These are phyloP conservation scores for Xylaria sp. DNA, from an alignment of 2,329 filamentous ascomycete species.

Conservation along the genomic window DNA sequence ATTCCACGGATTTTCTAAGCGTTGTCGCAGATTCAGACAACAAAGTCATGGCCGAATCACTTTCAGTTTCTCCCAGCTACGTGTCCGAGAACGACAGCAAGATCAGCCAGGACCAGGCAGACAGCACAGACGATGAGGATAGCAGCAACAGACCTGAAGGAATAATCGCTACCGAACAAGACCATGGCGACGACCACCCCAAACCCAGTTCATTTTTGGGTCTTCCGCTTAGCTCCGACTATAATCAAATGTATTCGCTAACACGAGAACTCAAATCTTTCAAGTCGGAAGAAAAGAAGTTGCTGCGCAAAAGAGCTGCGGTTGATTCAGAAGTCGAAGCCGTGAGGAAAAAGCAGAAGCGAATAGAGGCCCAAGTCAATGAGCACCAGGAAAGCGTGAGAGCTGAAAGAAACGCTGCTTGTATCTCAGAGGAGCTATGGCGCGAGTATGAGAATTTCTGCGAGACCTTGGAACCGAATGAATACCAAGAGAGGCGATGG, in stretches of 20 bases:
- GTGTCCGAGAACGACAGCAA: not conserved
- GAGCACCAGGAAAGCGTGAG: not conserved
- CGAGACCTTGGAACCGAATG: not conserved
- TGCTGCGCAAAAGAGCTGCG: not conserved
- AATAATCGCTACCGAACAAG: not conserved
- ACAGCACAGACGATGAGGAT: not conserved
- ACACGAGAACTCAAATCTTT: not conserved
- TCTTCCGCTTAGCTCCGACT: not conserved
- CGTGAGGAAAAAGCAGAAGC: not conserved
- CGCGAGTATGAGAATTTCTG: not conserved
- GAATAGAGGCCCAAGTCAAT: not conserved
- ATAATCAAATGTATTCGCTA: not conserved
- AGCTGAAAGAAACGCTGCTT: not conserved
- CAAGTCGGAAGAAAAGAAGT: not conserved
- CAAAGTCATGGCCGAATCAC: not conserved
- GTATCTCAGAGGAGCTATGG: not conserved
- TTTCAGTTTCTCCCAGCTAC: not conserved
- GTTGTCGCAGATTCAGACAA: not conserved
- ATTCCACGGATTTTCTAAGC: not conserved
- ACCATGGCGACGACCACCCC: not conserved
- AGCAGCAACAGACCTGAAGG: not conserved
- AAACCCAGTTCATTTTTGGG: not conserved
- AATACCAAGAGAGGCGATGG: not conserved
- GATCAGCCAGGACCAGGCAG: not conserved
- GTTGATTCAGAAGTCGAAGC: not conserved